A percentile compares a stretch with the other conserved stretches of the same genome.
Evolutionary conservation across 1,284 basidiomycete genomes (phyloP).

Genomic region (Cronartium quercuum): DNA sequence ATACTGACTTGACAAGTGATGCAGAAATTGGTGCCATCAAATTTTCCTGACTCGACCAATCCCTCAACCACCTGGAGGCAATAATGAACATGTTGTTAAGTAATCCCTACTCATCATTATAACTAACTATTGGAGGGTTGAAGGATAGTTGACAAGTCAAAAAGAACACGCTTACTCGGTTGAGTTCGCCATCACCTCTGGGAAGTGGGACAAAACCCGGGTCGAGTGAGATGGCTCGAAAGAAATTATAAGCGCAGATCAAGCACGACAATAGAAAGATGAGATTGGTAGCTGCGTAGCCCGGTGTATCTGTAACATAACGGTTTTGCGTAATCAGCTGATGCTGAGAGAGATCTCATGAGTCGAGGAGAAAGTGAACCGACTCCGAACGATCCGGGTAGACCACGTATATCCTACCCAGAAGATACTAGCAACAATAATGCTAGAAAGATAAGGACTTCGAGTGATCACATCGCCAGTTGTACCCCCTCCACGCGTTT

Average conservation of each 20-base stretch:
- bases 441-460: slow-evolving; percentile 79
- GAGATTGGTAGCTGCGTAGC: slow-evolving; percentile 68
- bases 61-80: no score
- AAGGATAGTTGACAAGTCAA: slow-evolving; percentile 3
- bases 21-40: slow-evolving; percentile 95
- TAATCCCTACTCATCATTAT: no score
- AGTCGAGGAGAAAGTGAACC: slow-evolving; percentile 34
- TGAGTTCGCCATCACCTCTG: slow-evolving; percentile 67
- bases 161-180: slow-evolving; percentile 57
- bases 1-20: slow-evolving; percentile 74
- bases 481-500: slow-evolving; percentile 51
- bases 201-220: slow-evolving; percentile 82
- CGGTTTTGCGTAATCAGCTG: slow-evolving; percentile 3
- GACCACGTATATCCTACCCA: slow-evolving; percentile 83
- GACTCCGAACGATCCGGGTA: slow-evolving; percentile 65
- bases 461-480: slow-evolving; percentile 48
- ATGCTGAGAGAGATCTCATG: slow-evolving; percentile 43
- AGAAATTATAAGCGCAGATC: slow-evolving; percentile 80
- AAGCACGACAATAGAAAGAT: slow-evolving; percentile 65
- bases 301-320: slow-evolving; percentile 59
- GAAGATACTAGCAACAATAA: slow-evolving; percentile 75
- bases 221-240: slow-evolving; percentile 77
- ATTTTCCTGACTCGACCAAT: slow-evolving; percentile 71
- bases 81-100: no score
- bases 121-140: neutral